Conservation (phyloP, 2,329 filamentous ascomycete species). For the Scedosporium boydii region DNA sequence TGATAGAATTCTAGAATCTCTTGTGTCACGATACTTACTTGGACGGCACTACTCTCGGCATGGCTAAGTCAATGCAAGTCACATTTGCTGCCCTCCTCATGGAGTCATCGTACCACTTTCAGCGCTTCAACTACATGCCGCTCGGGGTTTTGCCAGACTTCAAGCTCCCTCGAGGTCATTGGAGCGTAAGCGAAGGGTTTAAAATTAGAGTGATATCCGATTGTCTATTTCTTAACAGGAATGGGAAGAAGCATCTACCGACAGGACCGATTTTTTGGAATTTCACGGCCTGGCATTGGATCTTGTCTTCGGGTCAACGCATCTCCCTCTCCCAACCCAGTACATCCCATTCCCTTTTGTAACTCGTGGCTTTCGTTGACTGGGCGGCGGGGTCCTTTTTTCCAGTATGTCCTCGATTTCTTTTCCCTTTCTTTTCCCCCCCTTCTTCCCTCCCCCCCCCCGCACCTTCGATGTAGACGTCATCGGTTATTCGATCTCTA, state of each 20-base stretch:
- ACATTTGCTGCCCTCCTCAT: background rate
- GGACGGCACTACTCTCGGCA: background rate
- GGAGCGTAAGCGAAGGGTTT: background rate
- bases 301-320: background rate
- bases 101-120: background rate
- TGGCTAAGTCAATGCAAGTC: background rate
- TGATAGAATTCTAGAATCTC: background rate
- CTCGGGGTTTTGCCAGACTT: background rate
- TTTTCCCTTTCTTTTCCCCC: background rate
- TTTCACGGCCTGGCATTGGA: background rate
- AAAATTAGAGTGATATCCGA: background rate
- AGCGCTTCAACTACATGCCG: background rate
- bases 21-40: background rate
- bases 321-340: no score
- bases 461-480: background rate
- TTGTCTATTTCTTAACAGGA: background rate
- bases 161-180: background rate
- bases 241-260: background rate
- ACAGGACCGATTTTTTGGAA: background rate
- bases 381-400: background rate
- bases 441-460: background rate
- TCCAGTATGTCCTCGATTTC: background rate
- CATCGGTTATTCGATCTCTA: background rate
- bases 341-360: no score
- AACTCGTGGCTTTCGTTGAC: background rate